phyloP scores from a whole-genome alignment of 805 yeast genomes.

The Tetrapisispora taiwanensis region DNA sequence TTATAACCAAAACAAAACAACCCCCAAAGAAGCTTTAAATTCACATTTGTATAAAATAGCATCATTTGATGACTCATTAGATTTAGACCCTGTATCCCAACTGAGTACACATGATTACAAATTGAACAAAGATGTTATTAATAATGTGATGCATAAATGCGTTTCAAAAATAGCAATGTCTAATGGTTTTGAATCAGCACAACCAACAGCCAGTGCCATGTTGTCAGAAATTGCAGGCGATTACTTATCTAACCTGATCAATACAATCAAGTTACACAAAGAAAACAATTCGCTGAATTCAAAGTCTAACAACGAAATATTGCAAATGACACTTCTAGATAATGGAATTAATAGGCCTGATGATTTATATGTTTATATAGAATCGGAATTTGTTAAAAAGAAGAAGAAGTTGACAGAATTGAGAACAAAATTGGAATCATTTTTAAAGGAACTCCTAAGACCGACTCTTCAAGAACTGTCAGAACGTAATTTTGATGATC shows the following conservation, averaged over 20 bases:
- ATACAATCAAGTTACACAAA: constrained; percentile 56
- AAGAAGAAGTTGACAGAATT: constrained; percentile 60
- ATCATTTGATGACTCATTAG: constrained; percentile 47
- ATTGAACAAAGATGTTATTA: constrained; percentile 49
- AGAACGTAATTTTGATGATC: constrained; percentile 75
- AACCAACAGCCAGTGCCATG: constrained; percentile 65
- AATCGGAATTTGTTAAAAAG: constrained; percentile 62
- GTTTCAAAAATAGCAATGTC: constrained; percentile 80
- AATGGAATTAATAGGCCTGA: constrained; percentile 80
- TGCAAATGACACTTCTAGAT: constrained; percentile 60
- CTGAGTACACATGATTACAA: constrained; percentile 54
- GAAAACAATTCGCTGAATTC: constrained; percentile 44
- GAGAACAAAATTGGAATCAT: constrained; percentile 51
- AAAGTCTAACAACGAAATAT: constrained; percentile 32
- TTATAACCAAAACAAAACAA: constrained; percentile 12
- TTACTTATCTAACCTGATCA: constrained; percentile 64
- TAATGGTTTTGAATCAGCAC: constrained; percentile 81
- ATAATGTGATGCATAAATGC: constrained; percentile 54
- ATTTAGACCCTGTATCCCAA: constrained; percentile 75
- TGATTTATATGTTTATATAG: constrained; percentile 60
- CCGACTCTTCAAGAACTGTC: constrained; percentile 66
- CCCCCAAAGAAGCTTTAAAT: constrained; percentile 5
- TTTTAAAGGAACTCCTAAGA: constrained; percentile 69
- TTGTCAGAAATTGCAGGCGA: constrained; percentile 77
- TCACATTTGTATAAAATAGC: constrained; percentile 28